These are phyloP conservation scores for Cyberlindnera mycetangii DNA, from an alignment of 805 yeast genomes.

Conservation along the genomic window DNA sequence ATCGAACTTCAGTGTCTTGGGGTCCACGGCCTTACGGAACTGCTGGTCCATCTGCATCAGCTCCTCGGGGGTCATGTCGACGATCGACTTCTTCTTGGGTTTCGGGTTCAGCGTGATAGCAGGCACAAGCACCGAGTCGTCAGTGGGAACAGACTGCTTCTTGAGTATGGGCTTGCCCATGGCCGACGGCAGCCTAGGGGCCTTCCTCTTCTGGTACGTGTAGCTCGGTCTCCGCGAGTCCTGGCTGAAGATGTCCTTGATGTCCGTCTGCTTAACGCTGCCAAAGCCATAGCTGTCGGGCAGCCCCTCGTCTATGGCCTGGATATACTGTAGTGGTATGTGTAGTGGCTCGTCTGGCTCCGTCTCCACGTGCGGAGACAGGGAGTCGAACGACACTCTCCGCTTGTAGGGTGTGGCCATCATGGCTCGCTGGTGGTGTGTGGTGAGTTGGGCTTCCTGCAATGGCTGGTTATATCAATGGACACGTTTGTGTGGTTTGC, in stretches of 20 bases:
- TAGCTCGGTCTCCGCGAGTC: no score
- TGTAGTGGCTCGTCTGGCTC: constrained; percentile 23
- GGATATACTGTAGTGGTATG: constrained; percentile 27
- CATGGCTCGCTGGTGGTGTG: not conserved
- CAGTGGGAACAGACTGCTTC: not conserved
- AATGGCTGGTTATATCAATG: no score
- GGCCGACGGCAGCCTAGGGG: constrained; percentile 27
- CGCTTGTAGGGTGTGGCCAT: constrained; percentile 15
- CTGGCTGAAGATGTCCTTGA: not conserved
- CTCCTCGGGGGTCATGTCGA: constrained; percentile 27
- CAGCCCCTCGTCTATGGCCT: no score
- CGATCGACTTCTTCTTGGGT: constrained; percentile 25
- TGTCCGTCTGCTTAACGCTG: constrained; percentile 14
- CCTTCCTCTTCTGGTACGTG: constrained; percentile 10
- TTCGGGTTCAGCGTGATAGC: not conserved
- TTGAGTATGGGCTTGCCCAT: constrained; percentile 24
- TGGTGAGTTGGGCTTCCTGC: no score
- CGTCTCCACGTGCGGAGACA: constrained; percentile 18
- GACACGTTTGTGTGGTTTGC: not conserved
- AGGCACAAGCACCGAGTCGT: constrained; percentile 3
- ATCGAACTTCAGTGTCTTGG: constrained; percentile 23
- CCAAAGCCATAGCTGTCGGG: constrained; percentile 27
- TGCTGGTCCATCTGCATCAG: constrained; percentile 27
- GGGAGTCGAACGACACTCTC: constrained; percentile 27
- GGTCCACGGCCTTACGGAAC: constrained; percentile 20